Base-by-base conservation (phyloP, 345 rosid genomes). In the Hypericum androsaemum region DNA sequence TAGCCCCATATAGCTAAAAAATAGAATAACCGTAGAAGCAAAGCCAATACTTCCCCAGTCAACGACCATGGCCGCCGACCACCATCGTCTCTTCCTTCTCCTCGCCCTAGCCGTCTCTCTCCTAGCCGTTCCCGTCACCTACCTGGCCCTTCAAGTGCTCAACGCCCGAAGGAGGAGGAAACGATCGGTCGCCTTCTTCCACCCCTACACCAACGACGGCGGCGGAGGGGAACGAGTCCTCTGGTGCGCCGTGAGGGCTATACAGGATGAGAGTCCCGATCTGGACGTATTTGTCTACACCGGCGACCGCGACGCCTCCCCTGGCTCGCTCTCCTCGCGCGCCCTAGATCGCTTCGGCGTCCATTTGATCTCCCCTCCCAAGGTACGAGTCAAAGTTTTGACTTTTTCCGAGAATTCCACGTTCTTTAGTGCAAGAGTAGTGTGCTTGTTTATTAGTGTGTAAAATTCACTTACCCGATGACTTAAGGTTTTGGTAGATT, bases 171-270 rank as follows among this genome's bases (percentile, higher is more conserved):
- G 62, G 11, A 53, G 41, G 61, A 59, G 72, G 28, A 69, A 65
- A 54, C 62, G 43, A n/a, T 81, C 95, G 0, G 95, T 83, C 38
- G 96, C 73, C 0, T 90, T 87, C 80, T 87, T 90, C 74, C 98
- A 90, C 49, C 98, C 96, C 0, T 84, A 74, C 80, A 84, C 96
- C 15, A 84, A 90, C 72, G 98, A 88, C 64, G 98, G 96, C 12
- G 98, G 98, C 35, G 96, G 98, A 52, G 95, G 98, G 7, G 98
- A 90, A 71, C 69, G 98, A 61, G 98, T 88, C 37, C 82, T 90
- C 39, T 90, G 98, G 98, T 90, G 95, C 64, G 84, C 98, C 12
- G 89, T 88, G 47, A 87, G 74, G 78, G 94, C 95, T 11, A 75
- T 90, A 57, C 95, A 90, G 59, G 95, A 90, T 44, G 87, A 80